Evolutionary conservation across 1,284 basidiomycete species (phyloP), one percentile per base, ranked within the genome.

Genomic region (Anthracocystis walkeri): DNA sequence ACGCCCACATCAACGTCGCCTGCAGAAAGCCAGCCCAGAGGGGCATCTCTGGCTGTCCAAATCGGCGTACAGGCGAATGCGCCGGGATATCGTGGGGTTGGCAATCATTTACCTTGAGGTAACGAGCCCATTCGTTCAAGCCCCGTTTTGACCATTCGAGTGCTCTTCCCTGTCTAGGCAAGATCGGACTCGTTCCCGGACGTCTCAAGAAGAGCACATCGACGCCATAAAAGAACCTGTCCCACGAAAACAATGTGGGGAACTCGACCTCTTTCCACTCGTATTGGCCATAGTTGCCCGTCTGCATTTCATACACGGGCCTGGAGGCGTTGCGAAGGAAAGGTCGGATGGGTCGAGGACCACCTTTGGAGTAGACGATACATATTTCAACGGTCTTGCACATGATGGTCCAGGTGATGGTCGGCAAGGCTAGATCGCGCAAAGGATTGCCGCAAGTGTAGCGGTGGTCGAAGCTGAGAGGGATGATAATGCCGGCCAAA

Each of bases 331-430:
- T 38, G 11, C 40, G 53, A 4, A 64, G 50, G 48, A 70, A 70
- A 1, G 72, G 72, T 12, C 65, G 50, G 20, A 75, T 75, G 8
- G 44, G 60, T 21, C 67, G 40, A 21, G 72, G 67, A 3, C 72
- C 71, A 5, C 65, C 71, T 7, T 40, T 50, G 1, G 66, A 48
- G 42, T 64, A 67, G 8, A 58, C 35, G 35, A 70, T 5, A 41
- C 67, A 75, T 6, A 75, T 40, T 25, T 75, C 67, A 44, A 60
- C 57, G 5, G 56, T 54, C 27, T 75, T 75, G 60, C 67, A 63
- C 38, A 60, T 46, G 44, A 75, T 27, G 11, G 57, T 55, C 66
- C 66, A 75, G 4, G 67, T 57, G n/a, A 75, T 51, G 12, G 57
- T 67, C 2, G 72, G 72, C 31, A 75, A 6, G 2, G 60, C 55